A percentile compares a stretch with the other conserved stretches of the same genome.
Conservation (phyloP, 352 stramenopile genomes). For the Pythium guiyangense region DNA sequence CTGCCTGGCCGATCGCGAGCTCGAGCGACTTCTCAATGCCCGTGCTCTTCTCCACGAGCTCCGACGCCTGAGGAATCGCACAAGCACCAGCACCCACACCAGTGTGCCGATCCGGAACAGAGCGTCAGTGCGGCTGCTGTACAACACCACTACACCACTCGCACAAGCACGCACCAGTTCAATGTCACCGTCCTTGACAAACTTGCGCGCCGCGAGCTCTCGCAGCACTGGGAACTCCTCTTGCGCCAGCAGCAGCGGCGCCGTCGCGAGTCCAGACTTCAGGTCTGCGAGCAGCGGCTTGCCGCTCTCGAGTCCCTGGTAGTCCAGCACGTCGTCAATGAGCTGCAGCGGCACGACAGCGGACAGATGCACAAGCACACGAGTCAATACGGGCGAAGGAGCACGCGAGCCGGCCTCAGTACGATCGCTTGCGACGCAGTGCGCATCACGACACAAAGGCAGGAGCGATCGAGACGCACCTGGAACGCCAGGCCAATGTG, state of each 20-base stretch:
- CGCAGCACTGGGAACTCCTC: conserved; percentile 91
- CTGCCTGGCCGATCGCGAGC: conserved; percentile 94
- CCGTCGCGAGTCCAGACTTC: conserved; percentile 95
- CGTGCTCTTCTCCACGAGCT: conserved; percentile 88
- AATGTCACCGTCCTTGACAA: conserved; percentile 89
- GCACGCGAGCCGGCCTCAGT: too few species aligned
- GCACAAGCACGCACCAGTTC: conserved; percentile 53
- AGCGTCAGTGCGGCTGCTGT: conserved; percentile 5
- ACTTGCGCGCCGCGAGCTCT: conserved; percentile 90
- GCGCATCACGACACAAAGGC: not conserved
- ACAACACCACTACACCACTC: conserved; percentile 17
- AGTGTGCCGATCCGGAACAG: conserved; percentile 8
- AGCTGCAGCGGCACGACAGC: conserved; percentile 33
- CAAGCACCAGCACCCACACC: too few species aligned
- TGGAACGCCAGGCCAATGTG: conserved; percentile 98
- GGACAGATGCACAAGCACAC: too few species aligned
- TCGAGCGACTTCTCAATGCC: conserved; percentile 92
- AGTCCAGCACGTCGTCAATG: conserved; percentile 99
- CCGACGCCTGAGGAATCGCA: conserved; percentile 45
- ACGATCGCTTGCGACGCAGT: not conserved
- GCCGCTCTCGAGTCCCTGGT: conserved; percentile 91
- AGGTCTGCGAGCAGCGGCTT: conserved; percentile 96
- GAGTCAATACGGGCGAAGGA: too few species aligned
- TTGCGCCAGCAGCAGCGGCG: conserved; percentile 94
- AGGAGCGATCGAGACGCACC: conserved; percentile 30